A percentile compares a stretch with the other conserved stretches of the same genome.
These are phyloP conservation scores for Proliferodiscus dingleyae DNA, from an alignment of 2,329 filamentous ascomycete genomes.

Conservation along the genomic window DNA sequence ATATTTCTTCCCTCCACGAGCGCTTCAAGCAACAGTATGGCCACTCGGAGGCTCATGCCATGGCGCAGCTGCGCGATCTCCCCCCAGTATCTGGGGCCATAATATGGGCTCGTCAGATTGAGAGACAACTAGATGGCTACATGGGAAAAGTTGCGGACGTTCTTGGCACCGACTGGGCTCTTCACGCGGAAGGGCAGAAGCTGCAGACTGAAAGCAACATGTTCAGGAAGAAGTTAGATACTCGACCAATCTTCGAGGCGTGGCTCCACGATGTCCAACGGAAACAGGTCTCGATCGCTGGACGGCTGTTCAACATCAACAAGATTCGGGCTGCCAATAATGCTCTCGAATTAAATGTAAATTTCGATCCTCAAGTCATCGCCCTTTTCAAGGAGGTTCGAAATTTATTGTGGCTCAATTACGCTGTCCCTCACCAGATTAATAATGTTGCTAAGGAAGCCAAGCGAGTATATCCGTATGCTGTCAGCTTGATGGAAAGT, in stretches of 20 bases:
- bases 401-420: conserved; percentile 92
- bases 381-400: conserved; percentile 97
- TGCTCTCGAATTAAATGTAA: conserved; percentile 81
- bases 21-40: conserved; percentile 99
- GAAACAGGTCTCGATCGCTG: conserved; percentile 85
- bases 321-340: conserved; percentile 89
- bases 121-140: conserved; percentile 89
- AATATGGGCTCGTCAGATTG: conserved; percentile 96
- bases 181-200: conserved; percentile 93
- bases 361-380: conserved; percentile 96
- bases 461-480: conserved; percentile 97
- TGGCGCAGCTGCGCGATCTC: conserved; percentile 94
- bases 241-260: conserved; percentile 86
- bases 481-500: conserved; percentile 97
- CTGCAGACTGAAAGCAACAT: conserved; percentile 85
- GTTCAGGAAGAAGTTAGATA: conserved; percentile 95
- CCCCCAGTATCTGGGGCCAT: conserved; percentile 96
- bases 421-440: conserved; percentile 87
- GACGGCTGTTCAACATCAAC: conserved; percentile 83
- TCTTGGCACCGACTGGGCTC: conserved; percentile 86
- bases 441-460: conserved; percentile 97
- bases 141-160: conserved; percentile 99
- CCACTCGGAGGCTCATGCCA: conserved; percentile 93
- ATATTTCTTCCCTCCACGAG: conserved; percentile 89
- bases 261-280: conserved; percentile 90